Evolutionary conservation across 208 protist species (phyloP), one percentile per base, ranked within the genome.

Genomic region (Leishmania tropica): DNA sequence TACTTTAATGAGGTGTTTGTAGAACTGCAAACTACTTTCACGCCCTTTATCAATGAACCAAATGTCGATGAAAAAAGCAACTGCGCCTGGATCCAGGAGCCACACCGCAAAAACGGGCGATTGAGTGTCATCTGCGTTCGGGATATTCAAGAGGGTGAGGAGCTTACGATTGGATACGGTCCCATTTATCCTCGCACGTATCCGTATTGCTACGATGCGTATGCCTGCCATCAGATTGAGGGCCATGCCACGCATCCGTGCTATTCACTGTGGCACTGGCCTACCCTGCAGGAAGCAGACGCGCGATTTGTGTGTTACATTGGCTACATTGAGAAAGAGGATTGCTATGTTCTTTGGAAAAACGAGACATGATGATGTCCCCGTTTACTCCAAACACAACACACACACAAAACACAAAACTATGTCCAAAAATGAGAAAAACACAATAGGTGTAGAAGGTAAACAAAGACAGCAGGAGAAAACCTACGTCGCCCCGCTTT

Each of bases 31-130:
- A 80, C 62, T 2, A 94, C 93, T 13, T 94, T 94, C 56, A 97
- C 93, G 15, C 95, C 95, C 8, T 98, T 96, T 76, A 95, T 98
- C 40, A 98, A 98, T 79, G 93, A 98, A 65, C 95, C 95, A 3
- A 85, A 81, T 65, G 85, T 87, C n/a, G 68, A 76, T 45, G 95
- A 98, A 80, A 89, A 76, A 28, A 95, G 92, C 80, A 98, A 98
- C 82, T 96, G 92, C 68, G 93, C 90, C 0, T 98, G 95, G 94
- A 96, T 98, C 74, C 95, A 97, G 71, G 92, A 98, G 78, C 74
- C 83, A 31, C 85, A 91, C 67, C 72, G 86, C 35, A 80, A 78
- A n/a, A 84, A 90, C 17, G 92, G 93, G 19, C 84, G 95, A 5
- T 81, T 97, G 1, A 96, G 92, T 78, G 87, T 98, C 45, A 95